Evolutionary conservation across 306 rosid genomes (phyloP).

Genomic region (Rubus parviflorus): DNA sequence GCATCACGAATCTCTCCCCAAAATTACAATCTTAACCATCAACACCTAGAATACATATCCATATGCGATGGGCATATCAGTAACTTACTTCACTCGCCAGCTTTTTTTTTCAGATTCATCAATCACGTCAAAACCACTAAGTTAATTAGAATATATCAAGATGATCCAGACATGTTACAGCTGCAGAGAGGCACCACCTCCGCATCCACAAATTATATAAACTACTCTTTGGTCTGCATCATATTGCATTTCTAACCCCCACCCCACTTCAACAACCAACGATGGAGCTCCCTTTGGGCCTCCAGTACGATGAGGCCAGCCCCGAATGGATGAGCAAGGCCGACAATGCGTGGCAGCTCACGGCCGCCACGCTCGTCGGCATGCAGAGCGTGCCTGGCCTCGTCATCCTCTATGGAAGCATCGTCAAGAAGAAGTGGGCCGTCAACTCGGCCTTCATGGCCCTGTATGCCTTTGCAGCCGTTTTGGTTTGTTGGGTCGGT

Average conservation of each 20-base stretch:
- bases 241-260: background rate
- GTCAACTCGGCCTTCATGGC: slow-evolving; percentile 57
- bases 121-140: background rate
- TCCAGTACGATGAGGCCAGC: background rate
- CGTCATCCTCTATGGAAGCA: slow-evolving; percentile 51
- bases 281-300: slow-evolving; percentile 16
- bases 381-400: slow-evolving; percentile 54
- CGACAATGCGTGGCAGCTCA: slow-evolving; percentile 52
- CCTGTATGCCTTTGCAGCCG: slow-evolving; percentile 46
- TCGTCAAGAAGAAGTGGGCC: slow-evolving; percentile 54
- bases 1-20: background rate
- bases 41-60: background rate
- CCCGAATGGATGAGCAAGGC: slow-evolving; percentile 49
- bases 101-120: background rate
- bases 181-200: background rate
- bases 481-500: slow-evolving; percentile 46
- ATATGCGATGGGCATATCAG: background rate
- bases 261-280: background rate
- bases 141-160: background rate
- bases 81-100: background rate
- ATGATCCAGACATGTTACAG: slow-evolving; percentile 4
- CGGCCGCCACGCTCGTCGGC: slow-evolving; percentile 44
- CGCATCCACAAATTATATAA: background rate
- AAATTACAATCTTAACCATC: background rate
- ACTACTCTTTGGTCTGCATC: background rate